Percentiles rank a stretch among this genome's conserved stretches.
phyloP scores from a whole-genome alignment of 352 stramenopile genomes.

The Thalassiosira livingstoniorum region DNA sequence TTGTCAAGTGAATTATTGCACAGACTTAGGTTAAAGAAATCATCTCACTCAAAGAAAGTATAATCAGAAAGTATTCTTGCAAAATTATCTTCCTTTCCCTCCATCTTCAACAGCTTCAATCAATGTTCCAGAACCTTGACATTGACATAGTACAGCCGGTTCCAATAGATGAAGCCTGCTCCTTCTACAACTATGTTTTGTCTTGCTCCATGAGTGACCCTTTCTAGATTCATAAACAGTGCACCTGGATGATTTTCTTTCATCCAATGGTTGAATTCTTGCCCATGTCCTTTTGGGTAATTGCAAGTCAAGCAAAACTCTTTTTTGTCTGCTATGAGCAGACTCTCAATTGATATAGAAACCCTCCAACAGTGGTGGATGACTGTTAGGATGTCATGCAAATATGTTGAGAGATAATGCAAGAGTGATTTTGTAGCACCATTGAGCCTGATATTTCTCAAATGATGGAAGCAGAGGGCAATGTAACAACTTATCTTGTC shows the following conservation, averaged over 20 bases:
- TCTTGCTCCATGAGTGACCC: conserved; percentile 11
- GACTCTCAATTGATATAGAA: conserved; percentile 8
- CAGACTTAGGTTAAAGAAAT: conserved; percentile 11
- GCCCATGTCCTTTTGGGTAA: conserved; percentile 28
- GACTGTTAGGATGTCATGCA: background rate
- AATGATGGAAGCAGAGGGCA: conserved; percentile 26
- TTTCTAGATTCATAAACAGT: conserved; percentile 11
- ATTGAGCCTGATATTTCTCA: conserved; percentile 25
- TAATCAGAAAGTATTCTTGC: conserved; percentile 25
- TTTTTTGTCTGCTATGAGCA: conserved; percentile 4
- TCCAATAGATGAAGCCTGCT: conserved; percentile 27
- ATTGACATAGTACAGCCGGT: conserved; percentile 25
- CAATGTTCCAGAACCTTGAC: too few relatives aligned
- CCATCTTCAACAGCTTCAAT: conserved; percentile 4
- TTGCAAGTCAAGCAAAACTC: conserved; percentile 20
- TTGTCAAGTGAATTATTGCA: conserved; percentile 14
- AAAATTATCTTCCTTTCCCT: conserved; percentile 13
- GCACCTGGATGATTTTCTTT: conserved; percentile 35
- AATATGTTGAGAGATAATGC: conserved; percentile 13
- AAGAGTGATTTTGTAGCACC: conserved; percentile 10
- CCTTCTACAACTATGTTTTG: conserved; percentile 5
- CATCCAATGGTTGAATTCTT: conserved; percentile 31
- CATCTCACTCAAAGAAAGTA: conserved; percentile 20
- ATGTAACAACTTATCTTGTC: background rate
- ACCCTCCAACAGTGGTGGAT: conserved; percentile 15